These are phyloP conservation scores for Capsella rubella DNA, from an alignment of 441 rosid genomes.

Conservation along the genomic window DNA sequence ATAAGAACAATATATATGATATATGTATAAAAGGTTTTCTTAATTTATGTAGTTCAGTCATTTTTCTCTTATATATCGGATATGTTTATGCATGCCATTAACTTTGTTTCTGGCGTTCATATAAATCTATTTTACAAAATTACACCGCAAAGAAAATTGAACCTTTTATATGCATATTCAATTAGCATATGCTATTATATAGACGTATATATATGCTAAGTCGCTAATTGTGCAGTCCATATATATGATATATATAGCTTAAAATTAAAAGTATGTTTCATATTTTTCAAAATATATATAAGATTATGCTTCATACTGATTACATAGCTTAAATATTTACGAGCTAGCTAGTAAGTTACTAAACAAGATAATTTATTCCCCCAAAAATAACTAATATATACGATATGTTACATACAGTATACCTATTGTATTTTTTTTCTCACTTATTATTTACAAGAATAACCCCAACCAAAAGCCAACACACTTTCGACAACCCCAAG, in stretches of 20 bases:
- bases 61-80: background rate
- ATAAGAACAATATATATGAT: too few species aligned
- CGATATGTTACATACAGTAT: too few species aligned
- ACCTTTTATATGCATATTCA: background rate
- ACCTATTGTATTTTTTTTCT: background rate
- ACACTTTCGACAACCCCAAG: conserved; percentile 15
- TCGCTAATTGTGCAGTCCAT: too few species aligned
- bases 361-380: background rate
- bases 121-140: too few species aligned
- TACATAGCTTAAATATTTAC: too few species aligned
- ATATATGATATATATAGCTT: background rate
- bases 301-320: background rate
- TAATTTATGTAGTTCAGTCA: background rate
- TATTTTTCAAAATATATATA: background rate
- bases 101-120: background rate
- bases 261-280: too few species aligned
- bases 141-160: background rate
- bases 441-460: conserved; percentile 12
- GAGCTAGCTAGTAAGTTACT: background rate
- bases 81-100: background rate
- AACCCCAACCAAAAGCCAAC: conserved; percentile 19
- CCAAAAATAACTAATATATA: too few species aligned
- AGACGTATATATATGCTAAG: too few species aligned
- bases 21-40: too few species aligned
- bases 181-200: background rate